A percentile compares a stretch with the other conserved stretches of the same genome.
These are phyloP conservation scores for Mycena metata DNA, from an alignment of 768 basidiomycete species.

Conservation along the genomic window DNA sequence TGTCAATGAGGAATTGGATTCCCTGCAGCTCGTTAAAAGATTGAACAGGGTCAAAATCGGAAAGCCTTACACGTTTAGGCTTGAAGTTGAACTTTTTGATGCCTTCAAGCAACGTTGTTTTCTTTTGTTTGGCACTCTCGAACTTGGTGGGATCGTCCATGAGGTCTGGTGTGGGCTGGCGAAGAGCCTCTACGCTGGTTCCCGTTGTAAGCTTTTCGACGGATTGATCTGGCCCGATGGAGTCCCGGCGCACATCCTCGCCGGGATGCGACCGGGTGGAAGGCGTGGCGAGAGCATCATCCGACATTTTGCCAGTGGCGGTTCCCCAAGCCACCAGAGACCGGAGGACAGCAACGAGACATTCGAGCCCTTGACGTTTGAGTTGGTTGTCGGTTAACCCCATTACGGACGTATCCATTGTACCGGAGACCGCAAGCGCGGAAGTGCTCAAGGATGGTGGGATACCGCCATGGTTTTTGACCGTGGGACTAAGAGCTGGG, in stretches of 20 bases:
- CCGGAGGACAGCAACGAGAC: constrained; percentile 87
- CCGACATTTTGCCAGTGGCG: constrained; percentile 59
- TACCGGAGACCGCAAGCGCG: constrained; percentile 73
- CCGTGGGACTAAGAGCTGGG: constrained; percentile 68
- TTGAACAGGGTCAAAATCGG: background rate
- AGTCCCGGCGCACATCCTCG: constrained; percentile 69
- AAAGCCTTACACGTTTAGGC: constrained; percentile 85
- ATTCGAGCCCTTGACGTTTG: constrained; percentile 94
- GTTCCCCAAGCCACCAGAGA: constrained; percentile 95
- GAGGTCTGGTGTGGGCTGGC: constrained; percentile 82
- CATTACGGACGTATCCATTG: constrained; percentile 74
- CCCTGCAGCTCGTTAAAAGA: constrained; percentile 65
- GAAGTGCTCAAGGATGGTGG: constrained; percentile 75
- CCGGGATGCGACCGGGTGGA: constrained; percentile 60
- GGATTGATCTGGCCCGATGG: constrained; percentile 68
- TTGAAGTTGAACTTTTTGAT: constrained; percentile 99
- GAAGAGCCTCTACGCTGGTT: constrained; percentile 66
- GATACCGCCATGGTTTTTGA: constrained; percentile 54
- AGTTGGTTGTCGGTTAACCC: constrained; percentile 88
- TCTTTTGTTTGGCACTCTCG: constrained; percentile 96
- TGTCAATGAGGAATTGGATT: constrained; percentile 87
- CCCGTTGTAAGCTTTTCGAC: constrained; percentile 66
- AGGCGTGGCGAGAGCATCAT: constrained; percentile 55
- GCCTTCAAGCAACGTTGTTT: constrained; percentile 94
- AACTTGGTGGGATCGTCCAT: constrained; percentile 93